phyloP scores from a whole-genome alignment of 805 yeast genomes.

The Myxozyma monticola region DNA sequence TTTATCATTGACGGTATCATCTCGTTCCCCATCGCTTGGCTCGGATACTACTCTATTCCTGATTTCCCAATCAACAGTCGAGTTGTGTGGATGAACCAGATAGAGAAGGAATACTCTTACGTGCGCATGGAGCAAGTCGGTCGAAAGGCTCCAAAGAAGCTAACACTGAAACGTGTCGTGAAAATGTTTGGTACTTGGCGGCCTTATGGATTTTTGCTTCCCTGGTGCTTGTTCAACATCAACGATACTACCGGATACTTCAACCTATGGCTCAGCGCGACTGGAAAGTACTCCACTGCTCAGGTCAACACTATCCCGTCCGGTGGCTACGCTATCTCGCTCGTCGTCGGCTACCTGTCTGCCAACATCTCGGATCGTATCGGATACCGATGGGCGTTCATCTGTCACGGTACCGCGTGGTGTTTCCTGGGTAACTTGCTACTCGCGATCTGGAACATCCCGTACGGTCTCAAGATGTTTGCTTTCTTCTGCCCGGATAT shows the following conservation, averaged over 20 bases:
- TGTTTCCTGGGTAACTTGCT: conserved; percentile 36
- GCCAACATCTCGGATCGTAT: conserved; percentile 38
- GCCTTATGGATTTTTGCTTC: conserved; percentile 24
- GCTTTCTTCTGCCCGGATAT: conserved; percentile 28
- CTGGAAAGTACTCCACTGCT: conserved; percentile 31
- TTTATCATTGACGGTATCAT: conserved; percentile 28
- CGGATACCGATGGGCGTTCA: conserved; percentile 37
- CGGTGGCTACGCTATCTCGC: conserved; percentile 39
- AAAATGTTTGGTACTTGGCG: conserved; percentile 22
- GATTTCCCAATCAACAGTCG: conserved; percentile 60
- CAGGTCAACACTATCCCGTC: conserved; percentile 41
- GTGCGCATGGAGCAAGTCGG: conserved; percentile 28
- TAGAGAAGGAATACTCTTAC: conserved; percentile 23
- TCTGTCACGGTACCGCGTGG: conserved; percentile 26
- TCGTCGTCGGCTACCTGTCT: conserved; percentile 35
- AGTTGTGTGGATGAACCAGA: conserved; percentile 48
- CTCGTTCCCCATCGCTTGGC: conserved; percentile 23
- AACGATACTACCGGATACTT: conserved; percentile 33
- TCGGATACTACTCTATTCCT: conserved; percentile 49
- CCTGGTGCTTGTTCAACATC: conserved; percentile 23
- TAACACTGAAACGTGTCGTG: conserved; percentile 16
- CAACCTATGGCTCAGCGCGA: conserved; percentile 38
- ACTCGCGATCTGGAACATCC: conserved; percentile 48
- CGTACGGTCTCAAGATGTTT: conserved; percentile 40
- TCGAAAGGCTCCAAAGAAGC: conserved; percentile 23